A percentile compares a stretch with the other conserved stretches of the same genome.
phyloP scores from a whole-genome alignment of 768 basidiomycete species.

The Pleurotus tuoliensis region DNA sequence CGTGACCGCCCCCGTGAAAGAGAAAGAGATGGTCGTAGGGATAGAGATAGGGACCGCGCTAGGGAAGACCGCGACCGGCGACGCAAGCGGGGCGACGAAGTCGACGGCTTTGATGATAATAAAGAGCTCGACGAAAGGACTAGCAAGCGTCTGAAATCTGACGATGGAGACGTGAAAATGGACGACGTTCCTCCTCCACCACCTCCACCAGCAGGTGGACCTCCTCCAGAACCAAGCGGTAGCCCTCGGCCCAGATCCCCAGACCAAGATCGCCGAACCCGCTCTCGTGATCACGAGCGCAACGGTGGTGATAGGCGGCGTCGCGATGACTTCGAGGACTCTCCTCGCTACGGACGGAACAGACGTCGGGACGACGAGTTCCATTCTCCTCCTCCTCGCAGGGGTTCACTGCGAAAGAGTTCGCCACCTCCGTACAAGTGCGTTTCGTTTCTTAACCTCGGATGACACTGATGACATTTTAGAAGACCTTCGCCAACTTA shows the following conservation, averaged over 20 bases:
- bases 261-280: constrained; percentile 37
- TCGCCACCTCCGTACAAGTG: constrained; percentile 45
- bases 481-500: constrained; percentile 74
- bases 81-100: constrained; percentile 66
- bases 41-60: constrained; percentile 45
- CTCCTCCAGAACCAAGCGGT: constrained; percentile 35
- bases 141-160: constrained; percentile 58
- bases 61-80: constrained; percentile 52
- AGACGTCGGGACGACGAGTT: constrained; percentile 41
- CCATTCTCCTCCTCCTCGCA: constrained; percentile 21
- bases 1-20: constrained; percentile 46
- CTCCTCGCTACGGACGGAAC: constrained; percentile 38
- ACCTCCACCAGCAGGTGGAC: constrained; percentile 9
- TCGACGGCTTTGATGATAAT: constrained; percentile 41
- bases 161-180: constrained; percentile 45
- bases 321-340: constrained; percentile 62
- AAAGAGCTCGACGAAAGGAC: constrained; percentile 51
- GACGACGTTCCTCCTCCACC: constrained; percentile 34
- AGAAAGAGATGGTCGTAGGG: constrained; percentile 48
- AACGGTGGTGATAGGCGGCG: constrained; percentile 37
- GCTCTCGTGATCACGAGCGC: constrained; percentile 52
- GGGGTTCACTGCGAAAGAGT: constrained; percentile 34
- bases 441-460: constrained; percentile 14
- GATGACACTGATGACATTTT: constrained; percentile 8
- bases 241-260: constrained; percentile 36